A percentile compares a stretch with the other conserved stretches of the same genome.
phyloP scores from a whole-genome alignment of 805 yeast species.

The Candida corydali region DNA sequence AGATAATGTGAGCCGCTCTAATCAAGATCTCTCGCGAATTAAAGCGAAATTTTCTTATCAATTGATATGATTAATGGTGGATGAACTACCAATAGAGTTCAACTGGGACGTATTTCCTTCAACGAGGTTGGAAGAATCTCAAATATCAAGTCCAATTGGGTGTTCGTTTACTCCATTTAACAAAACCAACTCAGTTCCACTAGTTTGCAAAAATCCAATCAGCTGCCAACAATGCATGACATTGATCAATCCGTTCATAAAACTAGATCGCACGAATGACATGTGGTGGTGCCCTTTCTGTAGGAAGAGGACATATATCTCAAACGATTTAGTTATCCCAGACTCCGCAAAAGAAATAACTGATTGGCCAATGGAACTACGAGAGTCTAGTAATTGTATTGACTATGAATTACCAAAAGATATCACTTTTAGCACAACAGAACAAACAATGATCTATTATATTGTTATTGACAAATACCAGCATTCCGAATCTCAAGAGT shows the following conservation, averaged over 20 bases:
- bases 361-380: slow-evolving; percentile 26
- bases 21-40: too few species aligned
- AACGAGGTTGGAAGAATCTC: slow-evolving; percentile 32
- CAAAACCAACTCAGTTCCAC: neutral
- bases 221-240: slow-evolving; percentile 24
- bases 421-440: slow-evolving; percentile 13
- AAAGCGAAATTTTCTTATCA: slow-evolving; percentile 1
- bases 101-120: slow-evolving; percentile 61
- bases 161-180: slow-evolving; percentile 29
- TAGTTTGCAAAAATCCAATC: slow-evolving; percentile 13
- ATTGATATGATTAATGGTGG: slow-evolving; percentile 1
- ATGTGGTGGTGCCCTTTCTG: slow-evolving; percentile 42
- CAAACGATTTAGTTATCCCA: slow-evolving; percentile 16
- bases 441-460: slow-evolving; percentile 13
- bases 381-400: slow-evolving; percentile 21
- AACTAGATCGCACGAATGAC: slow-evolving; percentile 23
- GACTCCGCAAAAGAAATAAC: slow-evolving; percentile 6
- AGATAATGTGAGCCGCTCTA: too few species aligned
- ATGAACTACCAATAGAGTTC: slow-evolving; percentile 28
- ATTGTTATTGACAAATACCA: slow-evolving; percentile 30
- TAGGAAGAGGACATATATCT: slow-evolving; percentile 18
- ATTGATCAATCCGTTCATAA: slow-evolving; percentile 25
- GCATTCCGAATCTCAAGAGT: slow-evolving; percentile 12
- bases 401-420: slow-evolving; percentile 31
- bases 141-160: slow-evolving; percentile 32